Conservation (phyloP, 345 rosid species). For the Citrus mangshanensis region DNA sequence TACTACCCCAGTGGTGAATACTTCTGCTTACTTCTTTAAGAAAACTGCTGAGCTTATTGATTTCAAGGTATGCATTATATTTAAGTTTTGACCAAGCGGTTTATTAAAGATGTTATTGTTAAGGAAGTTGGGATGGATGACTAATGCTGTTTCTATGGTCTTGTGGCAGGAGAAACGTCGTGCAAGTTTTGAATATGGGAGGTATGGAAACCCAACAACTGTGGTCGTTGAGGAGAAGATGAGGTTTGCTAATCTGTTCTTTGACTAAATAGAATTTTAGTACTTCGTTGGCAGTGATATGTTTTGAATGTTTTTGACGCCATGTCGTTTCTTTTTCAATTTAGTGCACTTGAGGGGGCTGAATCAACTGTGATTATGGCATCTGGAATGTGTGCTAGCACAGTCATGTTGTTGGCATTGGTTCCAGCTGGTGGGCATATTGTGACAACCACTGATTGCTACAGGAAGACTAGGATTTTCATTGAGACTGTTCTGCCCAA, state of each 20-base stretch:
- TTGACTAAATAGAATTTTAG: not conserved
- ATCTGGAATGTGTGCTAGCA: slow-evolving; percentile 98
- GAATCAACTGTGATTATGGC: slow-evolving; percentile 94
- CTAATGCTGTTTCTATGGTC: not conserved
- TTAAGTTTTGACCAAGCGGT: not conserved
- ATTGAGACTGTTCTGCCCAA: slow-evolving; percentile 90
- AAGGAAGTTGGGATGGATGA: not conserved
- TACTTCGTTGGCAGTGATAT: not conserved
- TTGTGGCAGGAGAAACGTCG: slow-evolving; percentile 72
- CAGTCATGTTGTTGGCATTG: slow-evolving; percentile 83
- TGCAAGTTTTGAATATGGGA: slow-evolving; percentile 88
- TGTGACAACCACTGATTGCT: slow-evolving; percentile 94
- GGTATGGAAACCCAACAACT: slow-evolving; percentile 98
- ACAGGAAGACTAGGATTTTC: slow-evolving; percentile 92
- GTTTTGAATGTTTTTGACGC: slow-evolving; percentile 3
- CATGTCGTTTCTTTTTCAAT: not conserved
- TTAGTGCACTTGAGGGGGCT: slow-evolving; percentile 94
- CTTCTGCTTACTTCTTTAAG: slow-evolving; percentile 92
- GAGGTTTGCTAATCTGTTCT: slow-evolving; percentile 44
- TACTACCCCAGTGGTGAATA: slow-evolving; percentile 91
- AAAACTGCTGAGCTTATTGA: slow-evolving; percentile 82
- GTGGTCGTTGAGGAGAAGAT: slow-evolving; percentile 78
- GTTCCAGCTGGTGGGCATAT: slow-evolving; percentile 98
- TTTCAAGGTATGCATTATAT: slow-evolving; percentile 63
- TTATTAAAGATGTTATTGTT: not conserved